Base-by-base conservation (phyloP, 2,329 filamentous ascomycete species). In the Colletotrichum tropicicola region DNA sequence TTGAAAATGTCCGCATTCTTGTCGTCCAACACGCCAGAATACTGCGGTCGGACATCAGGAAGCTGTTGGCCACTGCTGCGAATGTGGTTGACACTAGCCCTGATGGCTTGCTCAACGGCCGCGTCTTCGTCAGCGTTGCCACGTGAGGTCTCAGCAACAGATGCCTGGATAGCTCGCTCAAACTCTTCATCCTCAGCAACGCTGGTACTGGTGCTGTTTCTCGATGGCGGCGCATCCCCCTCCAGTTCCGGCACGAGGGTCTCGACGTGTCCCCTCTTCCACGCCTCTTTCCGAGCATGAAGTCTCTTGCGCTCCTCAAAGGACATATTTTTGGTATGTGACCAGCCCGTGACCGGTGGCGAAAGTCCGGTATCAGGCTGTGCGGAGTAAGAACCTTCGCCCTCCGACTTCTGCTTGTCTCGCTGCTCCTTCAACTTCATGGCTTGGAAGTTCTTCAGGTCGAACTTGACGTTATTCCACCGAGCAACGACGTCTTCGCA, bases 81-180 rank as follows among this genome's bases (percentile, higher is more conserved):
- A 67, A 86, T 78, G 35, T 92, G 89, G 13, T 79, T 80, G 15
- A 96, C 82, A 67, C 91, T 93, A 5, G 91, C 89, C 13, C 91
- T 84, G 53, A 97, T 91, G 1, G 92, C 92, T 19, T 87, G 83
- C 73, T 94, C 92, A 49, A 97, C 84, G 63, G 86, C 82, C 21
- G 83, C 84, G 71, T 96, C 93, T 74, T 96, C 91, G 19, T 87
- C 83, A 0, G 83, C 73, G 67, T 95, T 84, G 10, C 92, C 92
- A 1, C 80, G 83, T 0, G 91, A 94, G 0, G 91, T 93, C 72
- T 91, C 86, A 7, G 81, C 79, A 1, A 96, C 90, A 1, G 91
- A 92, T 10, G 82, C 82, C 56, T 84, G 85, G 62, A 96, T 95
- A 1, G 92, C 92, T 43, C 85, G 81, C 73, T 95, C 92, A 43